Conservation (phyloP, 2,329 filamentous ascomycete genomes). For the Thermoascus crustaceus region DNA sequence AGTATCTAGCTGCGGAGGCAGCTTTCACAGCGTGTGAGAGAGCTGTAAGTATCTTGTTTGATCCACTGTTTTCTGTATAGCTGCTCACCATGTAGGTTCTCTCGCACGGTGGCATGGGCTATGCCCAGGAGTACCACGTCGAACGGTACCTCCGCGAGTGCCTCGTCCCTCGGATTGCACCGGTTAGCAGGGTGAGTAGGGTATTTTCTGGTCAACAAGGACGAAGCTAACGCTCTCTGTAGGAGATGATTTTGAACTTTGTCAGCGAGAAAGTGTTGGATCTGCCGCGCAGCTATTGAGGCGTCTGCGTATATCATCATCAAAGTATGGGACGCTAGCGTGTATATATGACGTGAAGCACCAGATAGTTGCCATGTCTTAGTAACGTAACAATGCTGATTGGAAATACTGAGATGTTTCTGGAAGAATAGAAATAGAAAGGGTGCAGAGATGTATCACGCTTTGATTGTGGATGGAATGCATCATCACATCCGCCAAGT, state of each 20-base stretch:
- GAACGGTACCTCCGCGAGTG: constrained; percentile 55
- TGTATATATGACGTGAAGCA: no score
- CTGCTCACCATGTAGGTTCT: constrained; percentile 27
- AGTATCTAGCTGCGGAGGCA: constrained; percentile 56
- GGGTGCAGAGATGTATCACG: no score
- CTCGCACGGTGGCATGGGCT: constrained; percentile 55
- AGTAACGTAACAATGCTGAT: no score
- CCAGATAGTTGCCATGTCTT: no score
- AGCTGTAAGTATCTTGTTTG: constrained; percentile 22
- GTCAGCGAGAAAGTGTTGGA: constrained; percentile 42
- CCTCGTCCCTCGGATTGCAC: constrained; percentile 56
- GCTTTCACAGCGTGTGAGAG: constrained; percentile 53
- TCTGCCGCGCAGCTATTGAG: constrained; percentile 36
- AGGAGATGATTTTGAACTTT: constrained; percentile 65
- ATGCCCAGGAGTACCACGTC: constrained; percentile 56
- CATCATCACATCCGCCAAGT: no score
- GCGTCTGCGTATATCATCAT: no score
- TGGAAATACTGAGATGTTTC: no score
- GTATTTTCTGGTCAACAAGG: background rate
- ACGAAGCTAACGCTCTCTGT: background rate
- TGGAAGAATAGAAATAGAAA: no score
- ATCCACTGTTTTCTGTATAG: no score
- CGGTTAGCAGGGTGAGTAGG: constrained; percentile 47
- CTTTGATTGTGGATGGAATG: no score
- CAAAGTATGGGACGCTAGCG: no score